Evolutionary conservation across 148 eudicot genomes (phyloP).

Genomic region (Gaultheria prostrata): DNA sequence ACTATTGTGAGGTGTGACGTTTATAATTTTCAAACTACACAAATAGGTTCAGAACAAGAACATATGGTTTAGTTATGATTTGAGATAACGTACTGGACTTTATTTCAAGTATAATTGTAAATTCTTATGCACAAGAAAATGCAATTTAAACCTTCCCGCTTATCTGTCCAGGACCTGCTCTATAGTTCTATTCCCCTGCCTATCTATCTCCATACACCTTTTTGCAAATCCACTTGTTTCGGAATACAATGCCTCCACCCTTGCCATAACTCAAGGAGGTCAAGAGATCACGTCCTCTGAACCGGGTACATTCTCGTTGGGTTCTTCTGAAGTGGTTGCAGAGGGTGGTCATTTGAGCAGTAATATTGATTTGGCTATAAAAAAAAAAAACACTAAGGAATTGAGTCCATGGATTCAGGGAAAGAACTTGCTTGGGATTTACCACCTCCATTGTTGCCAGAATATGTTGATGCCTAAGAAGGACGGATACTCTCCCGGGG

Average conservation of each 20-base stretch:
- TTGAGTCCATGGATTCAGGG: not conserved
- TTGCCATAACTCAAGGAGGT: not conserved
- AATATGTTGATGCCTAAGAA: conserved; percentile 1
- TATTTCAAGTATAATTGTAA: not conserved
- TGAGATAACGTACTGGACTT: not conserved
- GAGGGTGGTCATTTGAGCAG: not conserved
- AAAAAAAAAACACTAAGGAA: not conserved
- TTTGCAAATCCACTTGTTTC: not conserved
- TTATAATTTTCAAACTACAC: not conserved
- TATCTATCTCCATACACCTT: not conserved
- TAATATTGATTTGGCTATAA: not conserved
- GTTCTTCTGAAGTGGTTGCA: not conserved
- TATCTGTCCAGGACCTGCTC: not conserved
- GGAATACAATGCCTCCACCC: not conserved
- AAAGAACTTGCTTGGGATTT: not conserved
- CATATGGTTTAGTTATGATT: not conserved
- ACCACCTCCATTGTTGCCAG: not conserved
- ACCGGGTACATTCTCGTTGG: not conserved
- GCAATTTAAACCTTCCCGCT: not conserved
- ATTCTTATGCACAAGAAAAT: not conserved
- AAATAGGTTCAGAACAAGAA: conserved; percentile 1
- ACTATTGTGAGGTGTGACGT: not conserved
- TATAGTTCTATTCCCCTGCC: not conserved
- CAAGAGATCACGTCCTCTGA: not conserved
- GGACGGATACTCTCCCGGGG: too few relatives aligned